Base-by-base conservation (phyloP, 2,329 filamentous ascomycete genomes). In the Claviceps digitariae region DNA sequence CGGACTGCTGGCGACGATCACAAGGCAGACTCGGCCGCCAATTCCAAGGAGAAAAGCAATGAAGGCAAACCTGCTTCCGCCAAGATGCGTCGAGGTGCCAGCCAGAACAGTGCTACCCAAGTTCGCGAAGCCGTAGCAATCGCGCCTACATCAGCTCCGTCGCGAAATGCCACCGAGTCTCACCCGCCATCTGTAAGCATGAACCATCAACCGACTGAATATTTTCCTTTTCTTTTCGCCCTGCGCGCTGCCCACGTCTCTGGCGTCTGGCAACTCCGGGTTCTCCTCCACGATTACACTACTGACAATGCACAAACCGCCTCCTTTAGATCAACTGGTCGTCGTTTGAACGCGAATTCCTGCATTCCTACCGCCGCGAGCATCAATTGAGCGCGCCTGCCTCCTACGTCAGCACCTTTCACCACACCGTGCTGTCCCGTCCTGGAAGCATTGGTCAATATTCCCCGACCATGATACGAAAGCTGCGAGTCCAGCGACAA, bases 331-430 rank as follows among this genome's bases (percentile, higher is more conserved):
- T 82, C 31, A 73, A 83, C 64, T 90, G 86, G 86, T 70, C 77
- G 20, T 77, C 78, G 2, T 84, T 87, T 61, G 81, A 87, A 31
- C 73, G 81, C 56, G 71, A 79, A 49, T 72, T 86, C 48, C 79
- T 93, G 50, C 84, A 90, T 64, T 75, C 78, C 58, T 93, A 93
- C 73, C 81, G 86, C 57, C 80, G 85, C 64, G 78, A 85, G 58
- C 83, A 90, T 72, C 78, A 79, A 55, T 76, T 93, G 62, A 77
- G 80, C 62, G 83, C 82, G 0, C 84, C 87, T 13, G 79, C 83
- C 40, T 79, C 85, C 55, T 91, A 88, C 69, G 77, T 74, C 53
- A 79, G 74, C 60, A 74, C 78, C 45, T 83, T 81, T 66, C 78
- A 81, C 62, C 74, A 81, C 60, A 76, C 77, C 66, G 73, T 84